Conservation (phyloP, 495 filamentous ascomycete species). For the Darksidea phi region DNA sequence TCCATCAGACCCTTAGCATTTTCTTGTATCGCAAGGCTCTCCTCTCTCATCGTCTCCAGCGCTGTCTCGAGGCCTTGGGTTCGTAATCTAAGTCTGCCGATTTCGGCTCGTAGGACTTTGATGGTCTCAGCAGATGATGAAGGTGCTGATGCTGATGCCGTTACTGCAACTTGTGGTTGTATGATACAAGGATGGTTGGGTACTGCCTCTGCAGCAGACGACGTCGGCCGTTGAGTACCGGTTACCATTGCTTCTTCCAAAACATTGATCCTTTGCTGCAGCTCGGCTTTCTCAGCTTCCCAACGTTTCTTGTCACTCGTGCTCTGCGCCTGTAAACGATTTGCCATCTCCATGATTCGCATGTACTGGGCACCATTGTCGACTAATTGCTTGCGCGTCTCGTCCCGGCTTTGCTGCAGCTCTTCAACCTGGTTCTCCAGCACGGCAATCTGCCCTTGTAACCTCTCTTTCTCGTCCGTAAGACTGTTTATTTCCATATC, state of each 20-base stretch:
- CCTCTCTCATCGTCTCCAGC: constrained; percentile 30
- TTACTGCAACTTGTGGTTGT: constrained; percentile 7
- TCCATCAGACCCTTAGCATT: constrained; percentile 22
- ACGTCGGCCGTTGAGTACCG: constrained; percentile 8
- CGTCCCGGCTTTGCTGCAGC: constrained; percentile 45
- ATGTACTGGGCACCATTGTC: constrained; percentile 49
- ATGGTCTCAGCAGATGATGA: constrained; percentile 28
- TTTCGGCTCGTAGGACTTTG: constrained; percentile 31
- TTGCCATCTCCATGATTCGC: constrained; percentile 50
- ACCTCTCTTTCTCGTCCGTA: constrained; percentile 46
- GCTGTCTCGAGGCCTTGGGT: constrained; percentile 28
- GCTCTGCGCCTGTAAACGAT: constrained; percentile 44
- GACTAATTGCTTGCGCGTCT: constrained; percentile 38
- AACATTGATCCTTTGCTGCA: constrained; percentile 38
- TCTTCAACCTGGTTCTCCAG: constrained; percentile 48
- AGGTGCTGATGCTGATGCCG: neutral
- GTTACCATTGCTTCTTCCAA: constrained; percentile 38
- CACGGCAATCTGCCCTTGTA: constrained; percentile 44
- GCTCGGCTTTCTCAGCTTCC: constrained; percentile 42
- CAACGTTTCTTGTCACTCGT: constrained; percentile 45
- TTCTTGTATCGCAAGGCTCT: constrained; percentile 32
- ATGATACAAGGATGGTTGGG: constrained; percentile 8
- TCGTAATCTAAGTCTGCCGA: constrained; percentile 22
- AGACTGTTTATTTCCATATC: constrained; percentile 51
- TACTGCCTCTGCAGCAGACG: neutral